Evolutionary conservation across 768 basidiomycete species (phyloP).

Genomic region (Botryobasidium botryosum): DNA sequence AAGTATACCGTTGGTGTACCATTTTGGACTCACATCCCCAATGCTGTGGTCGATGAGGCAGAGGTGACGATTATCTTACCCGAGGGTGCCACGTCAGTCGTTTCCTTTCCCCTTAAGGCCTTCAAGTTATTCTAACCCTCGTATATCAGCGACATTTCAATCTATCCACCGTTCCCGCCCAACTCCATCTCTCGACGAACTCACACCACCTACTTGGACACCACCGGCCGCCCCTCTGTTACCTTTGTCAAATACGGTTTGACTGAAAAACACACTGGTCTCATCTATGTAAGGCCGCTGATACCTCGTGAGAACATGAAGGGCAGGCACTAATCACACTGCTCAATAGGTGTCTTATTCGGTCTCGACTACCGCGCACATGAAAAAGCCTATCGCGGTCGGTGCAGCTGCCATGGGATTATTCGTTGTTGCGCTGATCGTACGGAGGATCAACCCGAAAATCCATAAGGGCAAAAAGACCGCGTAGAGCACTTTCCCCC

Average conservation of each 20-base stretch:
- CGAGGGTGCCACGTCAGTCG: constrained; percentile 83
- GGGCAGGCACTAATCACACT: constrained; percentile 3
- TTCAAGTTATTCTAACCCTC: not conserved
- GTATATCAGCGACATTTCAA: constrained; percentile 49
- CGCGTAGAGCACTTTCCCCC: no score
- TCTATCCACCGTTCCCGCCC: constrained; percentile 63
- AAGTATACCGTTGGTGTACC: constrained; percentile 67
- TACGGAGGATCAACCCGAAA: constrained; percentile 36
- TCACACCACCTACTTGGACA: constrained; percentile 82
- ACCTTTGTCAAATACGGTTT: constrained; percentile 54
- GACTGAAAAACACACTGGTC: constrained; percentile 61
- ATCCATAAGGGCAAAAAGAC: no score
- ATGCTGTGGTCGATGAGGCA: constrained; percentile 64
- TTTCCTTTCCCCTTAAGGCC: constrained; percentile 2
- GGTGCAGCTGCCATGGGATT: constrained; percentile 49
- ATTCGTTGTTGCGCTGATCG: constrained; percentile 34
- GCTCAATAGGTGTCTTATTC: constrained; percentile 66
- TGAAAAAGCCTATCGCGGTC: constrained; percentile 75
- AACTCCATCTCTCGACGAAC: constrained; percentile 40
- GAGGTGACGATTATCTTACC: constrained; percentile 71
- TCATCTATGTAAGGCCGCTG: constrained; percentile 72
- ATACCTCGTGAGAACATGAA: not conserved
- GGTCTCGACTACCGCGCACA: constrained; percentile 59
- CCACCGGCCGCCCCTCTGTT: constrained; percentile 67
- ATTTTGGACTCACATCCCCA: constrained; percentile 66